Percentiles rank a stretch among this genome's conserved stretches.
phyloP scores from a whole-genome alignment of 2,329 filamentous ascomycete genomes.

The Fusarium vanettenii region DNA sequence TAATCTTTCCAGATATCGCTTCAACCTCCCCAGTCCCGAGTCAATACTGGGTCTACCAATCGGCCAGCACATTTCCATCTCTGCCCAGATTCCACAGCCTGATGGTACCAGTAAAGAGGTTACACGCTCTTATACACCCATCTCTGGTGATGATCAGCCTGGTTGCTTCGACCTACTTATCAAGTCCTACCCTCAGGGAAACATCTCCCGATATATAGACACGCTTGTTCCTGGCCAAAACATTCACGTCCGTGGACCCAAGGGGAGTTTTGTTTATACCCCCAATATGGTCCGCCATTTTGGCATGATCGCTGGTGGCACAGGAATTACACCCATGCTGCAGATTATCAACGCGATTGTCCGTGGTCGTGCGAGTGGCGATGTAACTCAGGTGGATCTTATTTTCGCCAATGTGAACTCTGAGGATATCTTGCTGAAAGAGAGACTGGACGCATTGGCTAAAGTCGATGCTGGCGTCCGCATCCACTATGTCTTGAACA shows the following conservation, averaged over 20 bases:
- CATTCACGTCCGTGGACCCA: slow-evolving; percentile 90
- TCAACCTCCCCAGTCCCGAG: slow-evolving; percentile 79
- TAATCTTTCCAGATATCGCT: slow-evolving; percentile 76
- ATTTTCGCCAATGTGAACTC: slow-evolving; percentile 95
- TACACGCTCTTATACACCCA: slow-evolving; percentile 89
- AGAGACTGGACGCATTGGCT: slow-evolving; percentile 84
- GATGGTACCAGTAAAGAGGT: slow-evolving; percentile 83
- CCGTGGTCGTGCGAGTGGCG: slow-evolving; percentile 78
- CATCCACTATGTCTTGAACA: slow-evolving; percentile 94
- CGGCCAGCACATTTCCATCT: slow-evolving; percentile 97
- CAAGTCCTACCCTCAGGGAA: slow-evolving; percentile 95
- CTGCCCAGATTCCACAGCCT: slow-evolving; percentile 73
- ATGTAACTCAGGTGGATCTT: slow-evolving; percentile 88
- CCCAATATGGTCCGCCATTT: slow-evolving; percentile 96
- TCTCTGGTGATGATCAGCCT: slow-evolving; percentile 85
- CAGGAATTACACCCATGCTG: slow-evolving; percentile 78
- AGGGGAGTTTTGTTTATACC: slow-evolving; percentile 95
- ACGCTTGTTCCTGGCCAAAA: slow-evolving; percentile 82
- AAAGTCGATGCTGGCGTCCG: slow-evolving; percentile 82
- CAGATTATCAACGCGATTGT: slow-evolving; percentile 92
- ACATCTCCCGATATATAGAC: slow-evolving; percentile 92
- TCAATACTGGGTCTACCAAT: slow-evolving; percentile 93
- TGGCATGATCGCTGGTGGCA: slow-evolving; percentile 96
- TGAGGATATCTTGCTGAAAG: slow-evolving; percentile 90
- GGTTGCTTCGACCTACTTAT: slow-evolving; percentile 95